Evolutionary conservation across 371 early-diverging fungal genomes (phyloP), one percentile per base, ranked within the genome.

Genomic region (Apophysomyces sp.): DNA sequence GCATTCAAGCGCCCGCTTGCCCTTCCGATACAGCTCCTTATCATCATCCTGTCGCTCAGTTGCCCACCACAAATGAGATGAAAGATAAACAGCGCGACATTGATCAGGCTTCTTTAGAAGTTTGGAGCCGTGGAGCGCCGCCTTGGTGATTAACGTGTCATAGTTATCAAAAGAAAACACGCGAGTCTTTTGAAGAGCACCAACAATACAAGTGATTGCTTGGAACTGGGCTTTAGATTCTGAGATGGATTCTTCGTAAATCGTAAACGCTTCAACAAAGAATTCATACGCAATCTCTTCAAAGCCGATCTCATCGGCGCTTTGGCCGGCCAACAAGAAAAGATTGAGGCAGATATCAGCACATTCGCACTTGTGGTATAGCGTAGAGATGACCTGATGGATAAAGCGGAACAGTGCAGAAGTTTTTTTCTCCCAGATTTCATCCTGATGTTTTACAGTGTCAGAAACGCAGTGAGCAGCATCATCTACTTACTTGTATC

Each of bases 81-180:
- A 90, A 9, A 89, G 74, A 61, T 86, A 86, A 3, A 94, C 82
- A 0, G 90, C 89, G 31, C 95, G 89, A 60, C 94, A 91, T 78
- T 97, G 98, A 62, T 98, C 98, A 1, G 92, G 90, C 51, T 95
- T 92, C 74, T 93, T 93, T 36, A 98, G 72, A 61, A 97, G 78
- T 62, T 92, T 91, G 41, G 92, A 83, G 36, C 91, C 91, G 69
- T 96, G 93, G 49, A 94, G 80, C 4, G 91, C 90, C 56, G 91
- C 89, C 69, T 95, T 95, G 34, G 94, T 92, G 28, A 88, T 90
- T 49, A 98, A 79, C 29, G 92, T 94, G 68, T 93, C 94, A 72
- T 95, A 96, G 76, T 93, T 93, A 49, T 95, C 95, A 15, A 76
- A 70, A 8, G 86, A 86, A 64, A 98, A 92, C 27, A 89, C 89